Evolutionary conservation across 768 basidiomycete species (phyloP).

Genomic region (Pholiota conissans): DNA sequence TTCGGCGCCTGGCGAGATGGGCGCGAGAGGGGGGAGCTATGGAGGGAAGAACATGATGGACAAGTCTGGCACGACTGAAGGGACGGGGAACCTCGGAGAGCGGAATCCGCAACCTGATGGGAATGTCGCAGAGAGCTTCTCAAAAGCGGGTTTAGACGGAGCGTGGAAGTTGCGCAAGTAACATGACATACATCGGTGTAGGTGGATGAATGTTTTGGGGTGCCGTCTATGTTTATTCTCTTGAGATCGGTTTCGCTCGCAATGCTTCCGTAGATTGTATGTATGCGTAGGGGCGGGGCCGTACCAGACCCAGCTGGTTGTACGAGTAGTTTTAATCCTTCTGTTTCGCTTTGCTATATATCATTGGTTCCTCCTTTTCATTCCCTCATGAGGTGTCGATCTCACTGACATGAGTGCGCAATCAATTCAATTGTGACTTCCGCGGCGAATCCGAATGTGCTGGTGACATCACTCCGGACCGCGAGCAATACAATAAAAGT

Average conservation of each 20-base stretch:
- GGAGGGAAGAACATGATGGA: constrained; percentile 47
- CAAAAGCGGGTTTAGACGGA: constrained; percentile 44
- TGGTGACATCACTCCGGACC: not conserved
- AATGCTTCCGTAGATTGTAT: not conserved
- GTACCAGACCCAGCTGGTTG: constrained; percentile 7
- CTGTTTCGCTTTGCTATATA: constrained; percentile 1
- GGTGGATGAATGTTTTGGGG: not conserved
- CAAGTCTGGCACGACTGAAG: constrained; percentile 34
- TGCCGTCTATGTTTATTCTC: constrained; percentile 1
- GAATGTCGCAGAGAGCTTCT: constrained; percentile 42
- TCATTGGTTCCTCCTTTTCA: not conserved
- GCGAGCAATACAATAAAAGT: too few species aligned
- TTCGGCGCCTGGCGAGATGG: constrained; percentile 46
- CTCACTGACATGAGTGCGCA: too few species aligned
- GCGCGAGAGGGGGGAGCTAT: constrained; percentile 38
- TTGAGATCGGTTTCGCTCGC: constrained; percentile 4
- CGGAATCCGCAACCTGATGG: constrained; percentile 49
- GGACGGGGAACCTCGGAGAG: constrained; percentile 37
- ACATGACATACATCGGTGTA: constrained; percentile 4
- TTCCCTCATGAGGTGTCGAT: not conserved
- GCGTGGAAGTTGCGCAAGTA: constrained; percentile 53
- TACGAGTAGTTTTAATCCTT: not conserved
- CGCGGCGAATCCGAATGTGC: too few species aligned
- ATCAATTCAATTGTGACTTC: too few species aligned
- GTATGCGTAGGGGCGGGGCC: not conserved